Percentiles rank a stretch among this genome's conserved stretches.
These are phyloP conservation scores for Candida tallmaniae DNA, from an alignment of 805 yeast genomes.

Conservation along the genomic window DNA sequence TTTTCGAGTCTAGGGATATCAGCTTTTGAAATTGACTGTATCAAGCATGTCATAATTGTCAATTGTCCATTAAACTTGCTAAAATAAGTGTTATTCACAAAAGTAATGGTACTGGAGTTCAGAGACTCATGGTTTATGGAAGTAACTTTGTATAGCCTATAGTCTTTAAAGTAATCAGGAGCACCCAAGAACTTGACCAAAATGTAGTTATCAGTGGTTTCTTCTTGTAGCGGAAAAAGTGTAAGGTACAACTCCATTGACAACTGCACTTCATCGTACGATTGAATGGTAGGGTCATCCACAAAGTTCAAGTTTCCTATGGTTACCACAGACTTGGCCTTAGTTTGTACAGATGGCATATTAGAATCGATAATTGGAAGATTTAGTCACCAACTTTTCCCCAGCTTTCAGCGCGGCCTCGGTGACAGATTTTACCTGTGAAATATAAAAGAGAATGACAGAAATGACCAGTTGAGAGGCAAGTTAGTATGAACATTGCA, in stretches of 20 bases:
- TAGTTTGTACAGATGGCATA: conserved; percentile 1
- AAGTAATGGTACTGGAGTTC: conserved; percentile 26
- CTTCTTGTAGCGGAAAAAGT: conserved; percentile 20
- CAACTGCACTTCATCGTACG: conserved; percentile 25
- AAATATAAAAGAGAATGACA: too few species aligned
- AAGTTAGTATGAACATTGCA: too few species aligned
- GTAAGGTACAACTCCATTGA: conserved; percentile 30
- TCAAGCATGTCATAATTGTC: conserved; percentile 37
- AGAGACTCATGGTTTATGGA: conserved; percentile 22
- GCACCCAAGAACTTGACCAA: conserved; percentile 36
- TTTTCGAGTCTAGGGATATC: conserved; percentile 38
- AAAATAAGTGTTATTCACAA: conserved; percentile 36
- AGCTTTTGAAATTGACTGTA: conserved; percentile 28
- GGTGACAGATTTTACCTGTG: too few species aligned
- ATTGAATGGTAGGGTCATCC: conserved; percentile 23
- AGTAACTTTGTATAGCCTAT: conserved; percentile 32
- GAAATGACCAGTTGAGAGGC: too few species aligned
- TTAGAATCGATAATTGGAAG: not conserved
- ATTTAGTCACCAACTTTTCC: conserved; percentile 10
- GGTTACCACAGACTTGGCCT: conserved; percentile 14
- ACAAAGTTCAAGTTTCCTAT: conserved; percentile 28
- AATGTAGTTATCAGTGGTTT: conserved; percentile 18
- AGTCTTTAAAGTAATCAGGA: conserved; percentile 30
- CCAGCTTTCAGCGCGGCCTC: conserved; percentile 14
- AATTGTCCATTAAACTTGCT: conserved; percentile 28